phyloP scores from a whole-genome alignment of 305 asterid genomes.

The Fraxinus albicans region DNA sequence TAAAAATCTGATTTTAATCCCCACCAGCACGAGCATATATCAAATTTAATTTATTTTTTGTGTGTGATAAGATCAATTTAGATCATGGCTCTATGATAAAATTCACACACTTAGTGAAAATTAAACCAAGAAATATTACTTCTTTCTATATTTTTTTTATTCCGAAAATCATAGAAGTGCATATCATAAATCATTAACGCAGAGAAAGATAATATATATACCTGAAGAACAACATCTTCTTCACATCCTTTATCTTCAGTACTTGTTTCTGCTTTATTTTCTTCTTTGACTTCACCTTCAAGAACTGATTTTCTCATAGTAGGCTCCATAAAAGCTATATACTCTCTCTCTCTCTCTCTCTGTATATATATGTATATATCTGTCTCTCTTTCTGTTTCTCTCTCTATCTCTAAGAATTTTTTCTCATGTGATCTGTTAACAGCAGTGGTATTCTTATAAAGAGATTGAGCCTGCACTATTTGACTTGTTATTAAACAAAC shows the following conservation, averaged over 20 bases:
- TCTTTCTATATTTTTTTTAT: background rate
- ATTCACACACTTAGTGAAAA: background rate
- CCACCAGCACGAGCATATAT: background rate
- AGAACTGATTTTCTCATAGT: conserved; percentile 39
- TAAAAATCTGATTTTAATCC: background rate
- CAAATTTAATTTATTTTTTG: background rate
- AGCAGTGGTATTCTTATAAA: conserved; percentile 41
- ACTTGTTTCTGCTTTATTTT: conserved; percentile 38
- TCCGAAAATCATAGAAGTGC: background rate
- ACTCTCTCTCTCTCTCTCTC: background rate
- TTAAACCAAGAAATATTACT: background rate
- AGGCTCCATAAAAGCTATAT: conserved; percentile 33
- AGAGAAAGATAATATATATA: conserved; percentile 12
- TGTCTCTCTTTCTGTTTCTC: no score
- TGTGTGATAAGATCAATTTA: background rate
- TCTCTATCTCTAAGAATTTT: background rate
- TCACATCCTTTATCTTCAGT: conserved; percentile 39
- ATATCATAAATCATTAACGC: background rate
- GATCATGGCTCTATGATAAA: background rate
- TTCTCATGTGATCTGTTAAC: conserved; percentile 24
- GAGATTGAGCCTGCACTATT: conserved; percentile 40
- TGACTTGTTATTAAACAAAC: conserved; percentile 61
- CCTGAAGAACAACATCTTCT: conserved; percentile 51
- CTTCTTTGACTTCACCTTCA: conserved; percentile 30
- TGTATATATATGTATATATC: no score